phyloP scores from a whole-genome alignment of 352 stramenopile species.

The Phytophthora aleatoria region DNA sequence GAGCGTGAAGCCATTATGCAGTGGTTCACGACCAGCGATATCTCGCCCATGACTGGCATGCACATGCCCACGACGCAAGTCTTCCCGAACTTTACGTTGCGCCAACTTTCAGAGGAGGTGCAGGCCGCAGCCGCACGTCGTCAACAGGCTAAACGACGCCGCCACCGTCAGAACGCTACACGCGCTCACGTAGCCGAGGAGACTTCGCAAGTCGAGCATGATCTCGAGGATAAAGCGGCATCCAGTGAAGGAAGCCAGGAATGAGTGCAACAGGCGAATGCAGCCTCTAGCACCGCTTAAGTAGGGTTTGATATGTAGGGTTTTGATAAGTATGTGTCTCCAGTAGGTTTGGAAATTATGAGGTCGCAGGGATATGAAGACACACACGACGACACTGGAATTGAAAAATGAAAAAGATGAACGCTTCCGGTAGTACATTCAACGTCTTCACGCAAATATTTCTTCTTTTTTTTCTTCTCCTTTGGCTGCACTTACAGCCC shows the following conservation, averaged over 20 bases:
- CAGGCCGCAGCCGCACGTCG: constrained; percentile 37
- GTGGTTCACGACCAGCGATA: constrained; percentile 91
- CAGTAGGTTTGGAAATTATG: constrained; percentile 33
- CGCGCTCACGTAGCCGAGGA: constrained; percentile 5
- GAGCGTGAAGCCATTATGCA: constrained; percentile 93
- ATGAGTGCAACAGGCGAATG: constrained; percentile 11
- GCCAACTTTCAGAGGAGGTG: constrained; percentile 69
- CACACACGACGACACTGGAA: constrained; percentile 3
- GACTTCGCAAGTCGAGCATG: neutral
- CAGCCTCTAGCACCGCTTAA: constrained; percentile 4
- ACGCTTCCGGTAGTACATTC: neutral
- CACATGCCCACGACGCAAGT: constrained; percentile 77
- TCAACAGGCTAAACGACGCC: constrained; percentile 25
- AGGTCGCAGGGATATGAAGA: constrained; percentile 19
- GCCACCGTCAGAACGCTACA: constrained; percentile 15
- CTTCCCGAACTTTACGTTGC: constrained; percentile 77
- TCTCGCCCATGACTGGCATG: constrained; percentile 80
- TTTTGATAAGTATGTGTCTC: constrained; percentile 25
- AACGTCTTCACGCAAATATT: neutral
- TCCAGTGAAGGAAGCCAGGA: constrained; percentile 34
- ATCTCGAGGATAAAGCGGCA: constrained; percentile 19
- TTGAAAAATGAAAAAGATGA: neutral
- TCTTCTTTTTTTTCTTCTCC: neutral
- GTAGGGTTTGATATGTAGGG: constrained; percentile 11
- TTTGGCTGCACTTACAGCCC: constrained; percentile 27